A percentile compares a stretch with the other conserved stretches of the same genome.
phyloP scores from a whole-genome alignment of 2,329 filamentous ascomycete genomes.

The Fusarium sp. region DNA sequence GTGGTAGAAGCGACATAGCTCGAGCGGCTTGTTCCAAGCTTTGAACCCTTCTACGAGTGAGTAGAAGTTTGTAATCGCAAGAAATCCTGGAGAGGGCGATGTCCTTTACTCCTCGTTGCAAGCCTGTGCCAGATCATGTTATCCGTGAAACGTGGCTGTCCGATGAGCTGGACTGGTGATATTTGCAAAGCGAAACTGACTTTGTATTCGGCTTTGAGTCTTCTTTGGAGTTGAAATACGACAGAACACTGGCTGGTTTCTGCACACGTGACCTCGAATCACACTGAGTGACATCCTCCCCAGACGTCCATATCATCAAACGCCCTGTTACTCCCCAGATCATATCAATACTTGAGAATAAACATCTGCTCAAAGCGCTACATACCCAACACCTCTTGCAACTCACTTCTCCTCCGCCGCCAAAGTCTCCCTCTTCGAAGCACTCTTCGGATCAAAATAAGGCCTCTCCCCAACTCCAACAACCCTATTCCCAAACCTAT shows the following conservation, averaged over 20 bases:
- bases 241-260: background rate
- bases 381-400: background rate
- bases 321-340: background rate
- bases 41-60: background rate
- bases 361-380: background rate
- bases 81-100: background rate
- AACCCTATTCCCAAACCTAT: constrained; percentile 59
- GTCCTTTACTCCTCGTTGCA: background rate
- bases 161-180: background rate
- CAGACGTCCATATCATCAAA: background rate
- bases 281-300: background rate
- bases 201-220: background rate
- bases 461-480: constrained; percentile 65
- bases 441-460: constrained; percentile 55
- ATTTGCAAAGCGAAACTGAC: background rate
- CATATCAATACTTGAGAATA: background rate
- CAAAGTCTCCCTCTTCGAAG: constrained; percentile 8
- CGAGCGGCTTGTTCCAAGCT: background rate
- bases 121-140: background rate
- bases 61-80: background rate
- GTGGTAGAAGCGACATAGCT: background rate
- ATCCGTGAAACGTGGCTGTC: background rate
- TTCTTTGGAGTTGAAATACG: background rate
- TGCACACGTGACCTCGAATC: background rate
- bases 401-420: background rate